A percentile compares a stretch with the other conserved stretches of the same genome.
Conservation (phyloP, 2,329 filamentous ascomycete species). For the Metarhizium rileyi region DNA sequence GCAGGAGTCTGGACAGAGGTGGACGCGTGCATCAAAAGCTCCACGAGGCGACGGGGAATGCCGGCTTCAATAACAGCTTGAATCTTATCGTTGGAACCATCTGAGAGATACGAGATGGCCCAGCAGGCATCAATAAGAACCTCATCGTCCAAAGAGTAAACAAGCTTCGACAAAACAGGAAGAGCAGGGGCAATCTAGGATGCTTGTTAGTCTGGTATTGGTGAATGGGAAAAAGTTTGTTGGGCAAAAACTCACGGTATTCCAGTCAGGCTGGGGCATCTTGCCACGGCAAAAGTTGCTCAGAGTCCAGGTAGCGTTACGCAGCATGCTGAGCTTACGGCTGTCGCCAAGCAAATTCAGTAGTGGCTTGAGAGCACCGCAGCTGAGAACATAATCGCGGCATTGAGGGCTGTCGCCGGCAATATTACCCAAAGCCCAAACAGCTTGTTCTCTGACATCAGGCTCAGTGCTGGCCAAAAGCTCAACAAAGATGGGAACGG, state of each 20-base stretch:
- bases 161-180: conserved; percentile 89
- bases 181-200: conserved; percentile 83
- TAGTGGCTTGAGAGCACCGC: conserved; percentile 83
- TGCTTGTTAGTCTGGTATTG: conserved; percentile 7
- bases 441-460: conserved; percentile 94
- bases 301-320: conserved; percentile 96
- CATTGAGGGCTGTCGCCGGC: conserved; percentile 96
- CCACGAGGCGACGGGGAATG: conserved; percentile 90
- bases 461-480: conserved; percentile 91
- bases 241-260: conserved; percentile 56
- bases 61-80: conserved; percentile 98
- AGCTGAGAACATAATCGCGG: conserved; percentile 90
- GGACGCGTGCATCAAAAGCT: conserved; percentile 95
- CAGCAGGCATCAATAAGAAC: conserved; percentile 98
- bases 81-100: conserved; percentile 98
- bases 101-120: conserved; percentile 97
- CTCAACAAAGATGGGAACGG: conserved; percentile 97
- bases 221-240: not conserved
- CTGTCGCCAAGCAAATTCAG: conserved; percentile 88
- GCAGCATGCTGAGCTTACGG: conserved; percentile 97
- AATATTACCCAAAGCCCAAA: conserved; percentile 98
- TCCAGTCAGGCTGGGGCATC: conserved; percentile 97
- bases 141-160: conserved; percentile 97
- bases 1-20: conserved; percentile 97
- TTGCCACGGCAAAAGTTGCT: conserved; percentile 99